A percentile compares a stretch with the other conserved stretches of the same genome.
Evolutionary conservation across 768 basidiomycete species (phyloP).

Genomic region (Tephrocybe sp.): DNA sequence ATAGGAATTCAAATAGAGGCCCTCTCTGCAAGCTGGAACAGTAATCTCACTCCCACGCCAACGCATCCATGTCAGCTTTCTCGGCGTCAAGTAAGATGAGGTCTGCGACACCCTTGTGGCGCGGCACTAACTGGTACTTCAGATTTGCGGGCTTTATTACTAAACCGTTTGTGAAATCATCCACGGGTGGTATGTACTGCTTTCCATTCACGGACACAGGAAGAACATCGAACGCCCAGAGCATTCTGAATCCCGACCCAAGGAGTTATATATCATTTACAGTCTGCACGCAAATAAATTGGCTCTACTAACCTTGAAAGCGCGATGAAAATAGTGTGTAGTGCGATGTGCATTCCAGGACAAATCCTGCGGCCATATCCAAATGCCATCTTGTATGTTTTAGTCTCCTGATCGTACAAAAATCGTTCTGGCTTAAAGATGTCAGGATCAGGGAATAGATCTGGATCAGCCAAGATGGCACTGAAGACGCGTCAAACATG

Average conservation of each 20-base stretch:
- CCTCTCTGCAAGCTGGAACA: no score
- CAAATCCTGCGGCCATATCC: slow-evolving; percentile 39
- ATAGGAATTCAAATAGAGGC: no score
- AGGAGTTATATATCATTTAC: neutral
- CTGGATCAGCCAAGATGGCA: slow-evolving; percentile 7
- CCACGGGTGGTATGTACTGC: slow-evolving; percentile 1
- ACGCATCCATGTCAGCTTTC: slow-evolving; percentile 7
- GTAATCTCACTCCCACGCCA: slow-evolving; percentile 8
- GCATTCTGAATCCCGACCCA: slow-evolving; percentile 11
- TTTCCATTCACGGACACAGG: slow-evolving; percentile 10
- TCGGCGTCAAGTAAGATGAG: slow-evolving; percentile 8
- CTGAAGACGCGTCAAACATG: neutral
- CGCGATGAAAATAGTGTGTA: slow-evolving; percentile 28
- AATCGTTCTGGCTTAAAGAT: slow-evolving; percentile 38
- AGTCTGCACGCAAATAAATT: neutral
- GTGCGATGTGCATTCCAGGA: slow-evolving; percentile 32
- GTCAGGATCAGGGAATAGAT: slow-evolving; percentile 29
- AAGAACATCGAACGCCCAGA: slow-evolving; percentile 32
- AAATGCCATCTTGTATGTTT: slow-evolving; percentile 29
- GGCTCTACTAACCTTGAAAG: slow-evolving; percentile 18
- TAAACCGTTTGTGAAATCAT: slow-evolving; percentile 9
- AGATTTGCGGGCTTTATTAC: slow-evolving; percentile 4
- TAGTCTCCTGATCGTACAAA: slow-evolving; percentile 23
- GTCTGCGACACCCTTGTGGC: neutral
- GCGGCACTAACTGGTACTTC: slow-evolving; percentile 1